Conservation (phyloP, 2,329 filamentous ascomycete species). For the Tolypocladium tropicale region DNA sequence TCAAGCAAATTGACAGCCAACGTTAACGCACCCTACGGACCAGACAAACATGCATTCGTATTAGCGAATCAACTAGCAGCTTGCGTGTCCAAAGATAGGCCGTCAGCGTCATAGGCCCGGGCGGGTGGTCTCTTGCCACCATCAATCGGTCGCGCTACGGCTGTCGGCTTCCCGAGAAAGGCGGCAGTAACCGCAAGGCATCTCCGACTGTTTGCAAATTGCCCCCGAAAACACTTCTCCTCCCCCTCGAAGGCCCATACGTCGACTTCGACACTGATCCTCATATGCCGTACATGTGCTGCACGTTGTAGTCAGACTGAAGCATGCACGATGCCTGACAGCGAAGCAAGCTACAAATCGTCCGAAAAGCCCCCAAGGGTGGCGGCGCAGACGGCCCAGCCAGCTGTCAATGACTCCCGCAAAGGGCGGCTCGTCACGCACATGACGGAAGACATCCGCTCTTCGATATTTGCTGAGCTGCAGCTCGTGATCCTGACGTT, state of each 20-base stretch:
- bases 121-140: not conserved
- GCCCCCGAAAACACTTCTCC: not conserved
- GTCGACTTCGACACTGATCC: not conserved
- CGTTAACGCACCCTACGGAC: not conserved
- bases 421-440: slow-evolving; percentile 4
- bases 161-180: slow-evolving; percentile 1
- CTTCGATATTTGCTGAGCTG: slow-evolving; percentile 31
- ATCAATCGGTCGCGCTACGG: slow-evolving; percentile 1
- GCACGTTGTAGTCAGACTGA: not conserved
- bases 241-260: not conserved
- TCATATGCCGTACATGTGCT: not conserved
- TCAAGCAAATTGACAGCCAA: not conserved
- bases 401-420: not conserved
- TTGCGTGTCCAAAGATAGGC: not conserved
- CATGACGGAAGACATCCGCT: slow-evolving; percentile 20
- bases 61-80: not conserved
- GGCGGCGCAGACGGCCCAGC: not conserved
- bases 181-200: not conserved
- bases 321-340: not conserved
- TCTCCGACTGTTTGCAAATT: not conserved
- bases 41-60: not conserved
- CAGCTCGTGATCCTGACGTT: slow-evolving; percentile 38
- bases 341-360: not conserved
- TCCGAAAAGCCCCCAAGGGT: not conserved
- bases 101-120: not conserved